A percentile compares a stretch with the other conserved stretches of the same genome.
phyloP scores from a whole-genome alignment of 2,329 filamentous ascomycete species.

The Cercospora zeina region DNA sequence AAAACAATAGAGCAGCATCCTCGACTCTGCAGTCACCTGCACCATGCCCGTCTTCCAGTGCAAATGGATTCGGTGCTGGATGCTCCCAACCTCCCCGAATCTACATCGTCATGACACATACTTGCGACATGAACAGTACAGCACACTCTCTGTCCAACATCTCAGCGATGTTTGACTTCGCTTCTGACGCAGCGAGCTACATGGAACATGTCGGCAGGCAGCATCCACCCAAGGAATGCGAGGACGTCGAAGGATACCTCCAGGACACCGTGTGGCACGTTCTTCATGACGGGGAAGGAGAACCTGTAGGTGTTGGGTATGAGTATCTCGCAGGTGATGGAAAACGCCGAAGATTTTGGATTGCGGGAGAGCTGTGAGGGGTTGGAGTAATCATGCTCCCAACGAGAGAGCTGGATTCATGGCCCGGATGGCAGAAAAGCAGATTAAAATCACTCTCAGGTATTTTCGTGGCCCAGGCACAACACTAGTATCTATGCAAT shows the following conservation, averaged over 20 bases:
- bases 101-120: conserved; percentile 17
- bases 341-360: neutral
- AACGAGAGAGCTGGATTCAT: neutral
- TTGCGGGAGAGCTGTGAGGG: neutral
- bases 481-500: no score
- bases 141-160: neutral
- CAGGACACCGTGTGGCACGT: neutral
- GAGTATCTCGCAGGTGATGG: neutral
- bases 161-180: conserved; percentile 3
- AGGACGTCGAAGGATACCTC: neutral
- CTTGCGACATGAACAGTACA: neutral
- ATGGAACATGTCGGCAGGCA: neutral
- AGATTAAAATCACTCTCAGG: no score
- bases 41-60: neutral
- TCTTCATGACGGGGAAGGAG: neutral
- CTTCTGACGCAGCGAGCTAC: neutral
- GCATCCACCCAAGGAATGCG: neutral
- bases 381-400: neutral
- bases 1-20: neutral
- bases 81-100: neutral
- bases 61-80: neutral
- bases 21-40: neutral
- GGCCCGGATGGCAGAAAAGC: neutral
- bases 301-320: neutral
- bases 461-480: no score